phyloP scores from a whole-genome alignment of 1,284 basidiomycete genomes.

The Sporisorium iseilematis-ciliati region DNA sequence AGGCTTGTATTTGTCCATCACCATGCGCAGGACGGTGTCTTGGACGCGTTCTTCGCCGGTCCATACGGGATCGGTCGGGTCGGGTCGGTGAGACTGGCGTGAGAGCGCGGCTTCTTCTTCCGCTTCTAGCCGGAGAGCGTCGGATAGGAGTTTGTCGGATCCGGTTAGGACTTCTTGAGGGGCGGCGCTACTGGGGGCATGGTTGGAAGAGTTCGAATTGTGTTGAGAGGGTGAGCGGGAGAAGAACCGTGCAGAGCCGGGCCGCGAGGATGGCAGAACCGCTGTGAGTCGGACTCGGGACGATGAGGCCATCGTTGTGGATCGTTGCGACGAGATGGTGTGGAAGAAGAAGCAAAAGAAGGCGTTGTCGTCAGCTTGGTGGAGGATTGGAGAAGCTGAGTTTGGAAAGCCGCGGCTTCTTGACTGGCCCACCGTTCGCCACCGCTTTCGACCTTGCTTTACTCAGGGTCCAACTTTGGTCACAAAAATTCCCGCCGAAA shows the following conservation, averaged over 20 bases:
- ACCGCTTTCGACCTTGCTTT: neutral
- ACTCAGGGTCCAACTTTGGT: conserved; percentile 10
- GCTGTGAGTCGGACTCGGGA: no score
- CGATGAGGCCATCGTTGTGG: neutral
- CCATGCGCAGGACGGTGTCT: conserved; percentile 62
- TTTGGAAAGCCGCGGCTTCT: no score
- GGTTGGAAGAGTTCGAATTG: neutral
- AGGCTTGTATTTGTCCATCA: conserved; percentile 67
- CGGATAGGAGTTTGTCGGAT: conserved; percentile 29
- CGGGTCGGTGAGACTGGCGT: neutral
- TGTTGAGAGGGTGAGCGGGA: neutral
- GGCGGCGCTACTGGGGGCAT: no score
- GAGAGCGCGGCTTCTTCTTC: conserved; percentile 21
- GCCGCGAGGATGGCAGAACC: neutral
- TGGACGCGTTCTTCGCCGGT: conserved; percentile 62
- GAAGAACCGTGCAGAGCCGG: neutral
- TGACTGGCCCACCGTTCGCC: neutral
- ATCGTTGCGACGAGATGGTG: neutral
- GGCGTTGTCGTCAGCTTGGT: neutral
- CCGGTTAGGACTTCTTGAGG: conserved; percentile 16
- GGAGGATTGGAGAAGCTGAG: neutral
- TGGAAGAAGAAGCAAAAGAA: neutral
- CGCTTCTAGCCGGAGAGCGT: conserved; percentile 24
- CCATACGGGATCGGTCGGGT: conserved; percentile 56
- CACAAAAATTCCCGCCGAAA: neutral